Conservation (phyloP, 176 grass and related monocot species). For the Dactylis glomerata region DNA sequence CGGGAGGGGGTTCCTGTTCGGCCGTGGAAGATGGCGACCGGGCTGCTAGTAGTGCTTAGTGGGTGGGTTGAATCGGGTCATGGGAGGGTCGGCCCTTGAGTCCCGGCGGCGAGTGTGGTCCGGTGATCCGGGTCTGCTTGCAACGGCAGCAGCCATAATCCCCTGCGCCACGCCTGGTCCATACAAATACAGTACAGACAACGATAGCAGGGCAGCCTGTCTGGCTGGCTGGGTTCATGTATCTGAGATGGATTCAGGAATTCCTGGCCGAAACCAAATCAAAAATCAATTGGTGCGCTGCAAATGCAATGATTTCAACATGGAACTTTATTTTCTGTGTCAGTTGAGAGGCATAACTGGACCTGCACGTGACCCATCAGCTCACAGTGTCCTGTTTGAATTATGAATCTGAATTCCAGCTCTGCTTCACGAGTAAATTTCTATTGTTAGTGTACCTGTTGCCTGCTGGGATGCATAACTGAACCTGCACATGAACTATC, state of each 20-base stretch:
- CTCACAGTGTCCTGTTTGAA: not conserved
- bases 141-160: not conserved
- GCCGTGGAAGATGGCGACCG: not conserved
- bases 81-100: not conserved
- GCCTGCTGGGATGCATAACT: not conserved
- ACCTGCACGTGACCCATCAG: not conserved
- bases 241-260: not conserved
- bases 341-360: not conserved
- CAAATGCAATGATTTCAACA: not conserved
- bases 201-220: not conserved
- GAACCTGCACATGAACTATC: no score
- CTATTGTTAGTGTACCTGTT: not conserved
- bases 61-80: not conserved
- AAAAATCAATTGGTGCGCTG: not conserved
- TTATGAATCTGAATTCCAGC: not conserved
- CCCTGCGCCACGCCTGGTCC: not conserved
- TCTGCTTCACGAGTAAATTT: no score
- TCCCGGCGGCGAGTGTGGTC: not conserved
- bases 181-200: not conserved
- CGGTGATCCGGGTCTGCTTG: not conserved
- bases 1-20: not conserved
- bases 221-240: not conserved
- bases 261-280: not conserved
- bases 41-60: not conserved
- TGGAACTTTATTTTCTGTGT: not conserved